A percentile compares a stretch with the other conserved stretches of the same genome.
Evolutionary conservation across 2,329 filamentous ascomycete genomes (phyloP).

Genomic region (Penicillium sp.): DNA sequence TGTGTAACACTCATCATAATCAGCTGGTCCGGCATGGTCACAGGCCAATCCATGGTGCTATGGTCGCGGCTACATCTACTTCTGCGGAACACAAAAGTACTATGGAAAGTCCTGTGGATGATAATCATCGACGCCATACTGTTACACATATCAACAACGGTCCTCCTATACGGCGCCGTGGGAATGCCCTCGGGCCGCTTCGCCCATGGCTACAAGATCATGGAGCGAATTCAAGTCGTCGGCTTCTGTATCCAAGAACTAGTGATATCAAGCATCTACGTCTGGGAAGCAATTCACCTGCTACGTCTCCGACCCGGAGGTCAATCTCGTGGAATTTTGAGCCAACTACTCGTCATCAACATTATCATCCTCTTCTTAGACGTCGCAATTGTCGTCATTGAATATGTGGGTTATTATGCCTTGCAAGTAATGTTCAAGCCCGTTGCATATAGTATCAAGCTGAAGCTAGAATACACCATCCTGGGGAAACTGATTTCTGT

Average conservation of each 20-base stretch:
- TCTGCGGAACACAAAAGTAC: conserved; percentile 33
- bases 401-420: conserved; percentile 41
- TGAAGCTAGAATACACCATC: conserved; percentile 58
- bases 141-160: conserved; percentile 41
- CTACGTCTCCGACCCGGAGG: conserved; percentile 18
- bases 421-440: conserved; percentile 44
- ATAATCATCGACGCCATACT: conserved; percentile 44
- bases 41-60: conserved; percentile 23
- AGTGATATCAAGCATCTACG: conserved; percentile 53
- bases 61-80: conserved; percentile 50
- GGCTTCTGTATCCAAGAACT: conserved; percentile 56
- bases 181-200: background rate
- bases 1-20: conserved; percentile 38
- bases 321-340: background rate
- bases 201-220: background rate
- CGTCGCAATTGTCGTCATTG: conserved; percentile 40
- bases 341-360: background rate
- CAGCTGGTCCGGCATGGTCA: conserved; percentile 47
- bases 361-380: conserved; percentile 48
- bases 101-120: conserved; percentile 43
- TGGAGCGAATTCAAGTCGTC: conserved; percentile 30
- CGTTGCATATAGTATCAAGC: conserved; percentile 38
- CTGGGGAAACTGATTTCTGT: conserved; percentile 45
- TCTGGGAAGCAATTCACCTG: conserved; percentile 47
- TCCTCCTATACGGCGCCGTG: conserved; percentile 33